Percentiles rank a stretch among this genome's conserved stretches.
These are phyloP conservation scores for Exserohilum turcica DNA, from an alignment of 2,329 filamentous ascomycete species.

Conservation along the genomic window DNA sequence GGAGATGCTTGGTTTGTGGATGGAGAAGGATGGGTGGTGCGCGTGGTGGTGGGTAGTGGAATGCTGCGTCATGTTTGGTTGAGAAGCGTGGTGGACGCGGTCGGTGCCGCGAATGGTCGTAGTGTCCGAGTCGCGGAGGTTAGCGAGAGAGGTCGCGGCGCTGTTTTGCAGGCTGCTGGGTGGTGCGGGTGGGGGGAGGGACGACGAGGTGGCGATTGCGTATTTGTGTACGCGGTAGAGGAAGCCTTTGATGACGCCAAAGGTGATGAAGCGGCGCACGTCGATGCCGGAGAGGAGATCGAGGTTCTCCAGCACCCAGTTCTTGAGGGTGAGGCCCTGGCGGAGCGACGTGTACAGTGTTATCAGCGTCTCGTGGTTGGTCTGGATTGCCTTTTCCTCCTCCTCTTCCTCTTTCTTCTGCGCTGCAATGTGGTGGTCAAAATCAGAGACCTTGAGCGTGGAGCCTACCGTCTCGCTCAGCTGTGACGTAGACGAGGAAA, in stretches of 20 bases:
- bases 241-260: conserved; percentile 93
- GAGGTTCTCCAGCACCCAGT: conserved; percentile 81
- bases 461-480: conserved; percentile 22
- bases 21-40: conserved; percentile 23
- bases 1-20: conserved; percentile 26
- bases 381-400: conserved; percentile 26
- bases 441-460: conserved; percentile 21
- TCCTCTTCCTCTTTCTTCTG: conserved; percentile 12
- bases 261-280: conserved; percentile 88
- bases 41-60: conserved; percentile 12
- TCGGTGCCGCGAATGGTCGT: conserved; percentile 23
- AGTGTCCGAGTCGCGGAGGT: conserved; percentile 26
- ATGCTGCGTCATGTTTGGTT: conserved; percentile 4
- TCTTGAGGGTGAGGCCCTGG: conserved; percentile 80
- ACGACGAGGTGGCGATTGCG: conserved; percentile 61
- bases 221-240: conserved; percentile 93
- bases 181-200: conserved; percentile 33
- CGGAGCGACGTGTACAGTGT: conserved; percentile 84
- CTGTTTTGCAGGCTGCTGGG: conserved; percentile 33
- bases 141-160: conserved; percentile 20
- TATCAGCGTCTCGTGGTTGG: conserved; percentile 60
- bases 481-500: conserved; percentile 31
- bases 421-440: conserved; percentile 10
- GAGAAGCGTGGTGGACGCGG: conserved; percentile 11
- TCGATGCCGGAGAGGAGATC: conserved; percentile 78